Evolutionary conservation across 2,329 filamentous ascomycete species (phyloP).

Genomic region (Apiospora rasikravindrae): DNA sequence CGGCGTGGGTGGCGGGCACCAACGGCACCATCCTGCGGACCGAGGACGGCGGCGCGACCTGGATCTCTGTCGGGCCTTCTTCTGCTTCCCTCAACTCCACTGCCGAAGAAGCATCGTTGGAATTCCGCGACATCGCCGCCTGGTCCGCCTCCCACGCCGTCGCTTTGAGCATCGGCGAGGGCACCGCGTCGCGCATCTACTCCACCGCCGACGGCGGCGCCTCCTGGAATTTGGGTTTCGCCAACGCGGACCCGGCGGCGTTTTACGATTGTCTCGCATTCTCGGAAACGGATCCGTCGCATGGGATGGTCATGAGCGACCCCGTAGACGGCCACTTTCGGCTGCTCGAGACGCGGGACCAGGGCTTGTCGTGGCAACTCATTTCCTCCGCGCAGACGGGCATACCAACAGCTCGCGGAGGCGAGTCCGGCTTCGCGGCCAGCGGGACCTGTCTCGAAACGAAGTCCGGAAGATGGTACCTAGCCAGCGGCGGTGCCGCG

Average conservation of each 20-base stretch:
- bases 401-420: slow-evolving; percentile 34
- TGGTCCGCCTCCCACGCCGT: slow-evolving; percentile 47
- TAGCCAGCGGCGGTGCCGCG: slow-evolving; percentile 36
- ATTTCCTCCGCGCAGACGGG: slow-evolving; percentile 28
- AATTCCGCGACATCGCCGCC: slow-evolving; percentile 44
- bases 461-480: slow-evolving; percentile 35
- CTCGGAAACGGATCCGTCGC: slow-evolving; percentile 25
- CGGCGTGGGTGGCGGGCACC: slow-evolving; percentile 41
- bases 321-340: slow-evolving; percentile 40
- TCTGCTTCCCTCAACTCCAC: slow-evolving; percentile 27
- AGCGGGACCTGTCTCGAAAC: slow-evolving; percentile 41
- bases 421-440: slow-evolving; percentile 40
- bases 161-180: slow-evolving; percentile 43
- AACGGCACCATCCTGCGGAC: slow-evolving; percentile 38
- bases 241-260: slow-evolving; percentile 35
- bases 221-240: slow-evolving; percentile 36
- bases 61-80: slow-evolving; percentile 38
- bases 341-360: slow-evolving; percentile 39
- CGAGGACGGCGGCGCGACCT: slow-evolving; percentile 36
- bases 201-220: slow-evolving; percentile 35
- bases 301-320: slow-evolving; percentile 40
- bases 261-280: slow-evolving; percentile 44
- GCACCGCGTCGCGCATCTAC: slow-evolving; percentile 40
- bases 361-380: slow-evolving; percentile 35
- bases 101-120: slow-evolving; percentile 25